Conservation (phyloP, 768 basidiomycete species). For the Nidularia sp. region DNA sequence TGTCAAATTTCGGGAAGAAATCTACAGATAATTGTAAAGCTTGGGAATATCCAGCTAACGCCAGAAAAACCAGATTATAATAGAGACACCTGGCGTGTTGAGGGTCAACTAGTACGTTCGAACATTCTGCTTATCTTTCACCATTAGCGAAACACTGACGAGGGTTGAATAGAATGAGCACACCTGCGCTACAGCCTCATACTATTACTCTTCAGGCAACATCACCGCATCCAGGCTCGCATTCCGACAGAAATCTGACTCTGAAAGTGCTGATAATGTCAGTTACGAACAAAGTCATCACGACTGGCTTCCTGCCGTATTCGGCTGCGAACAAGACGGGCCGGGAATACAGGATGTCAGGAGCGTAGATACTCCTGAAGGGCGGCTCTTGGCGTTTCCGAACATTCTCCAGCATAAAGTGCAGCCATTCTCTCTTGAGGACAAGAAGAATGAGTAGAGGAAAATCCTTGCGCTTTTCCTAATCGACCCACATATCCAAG, state of each 20-base stretch:
- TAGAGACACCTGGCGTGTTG: slow-evolving; percentile 24
- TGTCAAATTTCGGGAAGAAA: no score
- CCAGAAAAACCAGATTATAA: slow-evolving; percentile 21
- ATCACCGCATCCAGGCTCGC: slow-evolving; percentile 16
- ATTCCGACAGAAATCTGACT: slow-evolving; percentile 16
- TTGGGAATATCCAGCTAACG: slow-evolving; percentile 23
- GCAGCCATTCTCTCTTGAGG: slow-evolving; percentile 28
- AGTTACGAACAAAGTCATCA: slow-evolving; percentile 21
- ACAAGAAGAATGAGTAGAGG: slow-evolving; percentile 33
- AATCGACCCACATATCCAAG: slow-evolving; percentile 26
- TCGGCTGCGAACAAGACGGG: slow-evolving; percentile 16
- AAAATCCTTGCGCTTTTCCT: slow-evolving; percentile 42
- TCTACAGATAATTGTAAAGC: slow-evolving; percentile 19
- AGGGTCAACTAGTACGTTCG: slow-evolving; percentile 17
- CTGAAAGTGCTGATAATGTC: not conserved
- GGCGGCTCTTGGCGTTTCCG: slow-evolving; percentile 34
- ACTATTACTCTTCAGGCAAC: slow-evolving; percentile 22
- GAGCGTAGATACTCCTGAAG: slow-evolving; percentile 24
- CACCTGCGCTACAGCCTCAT: slow-evolving; percentile 23
- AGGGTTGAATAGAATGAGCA: slow-evolving; percentile 21
- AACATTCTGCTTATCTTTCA: not conserved
- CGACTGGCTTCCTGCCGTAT: slow-evolving; percentile 20
- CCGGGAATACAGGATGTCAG: slow-evolving; percentile 25
- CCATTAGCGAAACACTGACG: not conserved
- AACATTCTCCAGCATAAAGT: slow-evolving; percentile 38